Conservation (phyloP, 257 asterid genomes). For the Solanum dulcamara region DNA sequence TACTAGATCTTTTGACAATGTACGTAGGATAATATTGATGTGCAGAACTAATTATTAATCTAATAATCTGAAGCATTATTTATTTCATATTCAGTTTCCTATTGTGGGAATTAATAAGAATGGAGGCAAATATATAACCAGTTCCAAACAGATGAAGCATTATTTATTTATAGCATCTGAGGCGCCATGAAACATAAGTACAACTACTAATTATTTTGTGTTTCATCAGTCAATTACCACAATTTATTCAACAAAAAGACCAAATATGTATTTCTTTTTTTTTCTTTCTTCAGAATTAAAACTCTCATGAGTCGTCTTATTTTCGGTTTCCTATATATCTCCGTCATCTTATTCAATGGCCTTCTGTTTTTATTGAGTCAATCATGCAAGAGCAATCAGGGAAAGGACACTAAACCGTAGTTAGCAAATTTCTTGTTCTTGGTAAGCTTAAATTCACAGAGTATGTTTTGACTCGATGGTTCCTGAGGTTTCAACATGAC, state of each 20-base stretch:
- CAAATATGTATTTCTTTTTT: not conserved
- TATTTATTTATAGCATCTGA: not conserved
- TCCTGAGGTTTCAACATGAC: not conserved
- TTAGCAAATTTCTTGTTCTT: not conserved
- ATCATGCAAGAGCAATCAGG: not conserved
- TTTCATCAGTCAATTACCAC: not conserved
- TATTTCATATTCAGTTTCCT: not conserved
- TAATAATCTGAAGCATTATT: not conserved
- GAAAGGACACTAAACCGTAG: not conserved
- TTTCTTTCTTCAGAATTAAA: not conserved
- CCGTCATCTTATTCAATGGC: too few species aligned
- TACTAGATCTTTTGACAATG: not conserved
- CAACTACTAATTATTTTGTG: not conserved
- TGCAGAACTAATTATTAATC: not conserved
- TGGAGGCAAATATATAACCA: not conserved
- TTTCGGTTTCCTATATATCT: too few species aligned
- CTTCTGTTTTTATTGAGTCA: too few species aligned
- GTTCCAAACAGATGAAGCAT: not conserved
- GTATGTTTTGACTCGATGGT: not conserved
- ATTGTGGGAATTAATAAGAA: too few species aligned
- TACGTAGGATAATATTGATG: not conserved
- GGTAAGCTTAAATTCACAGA: not conserved
- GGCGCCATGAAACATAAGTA: not conserved
- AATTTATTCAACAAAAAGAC: not conserved
- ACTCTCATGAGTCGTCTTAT: not conserved